Conservation (phyloP, 495 filamentous ascomycete genomes). For the Margaritispora aquatica region DNA sequence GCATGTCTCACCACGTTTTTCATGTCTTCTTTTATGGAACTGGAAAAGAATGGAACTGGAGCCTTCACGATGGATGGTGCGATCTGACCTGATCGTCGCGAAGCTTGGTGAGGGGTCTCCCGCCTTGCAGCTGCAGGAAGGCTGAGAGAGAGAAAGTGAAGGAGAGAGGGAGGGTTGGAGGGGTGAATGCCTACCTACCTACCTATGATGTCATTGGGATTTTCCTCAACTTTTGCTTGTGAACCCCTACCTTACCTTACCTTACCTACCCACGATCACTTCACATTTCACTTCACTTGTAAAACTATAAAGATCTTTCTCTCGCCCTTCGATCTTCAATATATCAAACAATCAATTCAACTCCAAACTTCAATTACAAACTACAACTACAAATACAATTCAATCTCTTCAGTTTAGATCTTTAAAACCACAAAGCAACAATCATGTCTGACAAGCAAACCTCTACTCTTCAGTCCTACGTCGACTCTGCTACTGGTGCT, state of each 20-base stretch:
- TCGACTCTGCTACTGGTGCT: conserved; percentile 69
- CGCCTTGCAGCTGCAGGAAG: background rate
- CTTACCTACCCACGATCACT: background rate
- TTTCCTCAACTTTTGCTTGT: background rate
- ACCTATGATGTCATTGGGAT: background rate
- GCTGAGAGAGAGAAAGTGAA: background rate
- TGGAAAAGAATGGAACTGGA: no score
- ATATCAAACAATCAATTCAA: no score
- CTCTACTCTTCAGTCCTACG: conserved; percentile 74
- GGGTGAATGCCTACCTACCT: no score
- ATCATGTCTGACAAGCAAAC: conserved; percentile 63
- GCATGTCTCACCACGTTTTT: no score
- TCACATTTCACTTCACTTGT: conserved; percentile 11
- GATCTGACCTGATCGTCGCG: no score
- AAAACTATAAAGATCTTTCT: background rate
- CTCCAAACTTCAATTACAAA: no score
- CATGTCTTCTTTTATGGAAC: no score
- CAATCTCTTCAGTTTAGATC: background rate
- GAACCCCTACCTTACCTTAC: no score
- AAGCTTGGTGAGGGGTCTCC: background rate
- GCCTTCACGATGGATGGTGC: background rate
- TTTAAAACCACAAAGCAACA: background rate
- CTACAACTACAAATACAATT: conserved; percentile 2
- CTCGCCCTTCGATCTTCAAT: background rate
- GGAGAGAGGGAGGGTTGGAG: no score